Percentiles rank a stretch among this genome's conserved stretches.
phyloP scores from a whole-genome alignment of 345 rosid genomes.

The Boechera divaricarpa region DNA sequence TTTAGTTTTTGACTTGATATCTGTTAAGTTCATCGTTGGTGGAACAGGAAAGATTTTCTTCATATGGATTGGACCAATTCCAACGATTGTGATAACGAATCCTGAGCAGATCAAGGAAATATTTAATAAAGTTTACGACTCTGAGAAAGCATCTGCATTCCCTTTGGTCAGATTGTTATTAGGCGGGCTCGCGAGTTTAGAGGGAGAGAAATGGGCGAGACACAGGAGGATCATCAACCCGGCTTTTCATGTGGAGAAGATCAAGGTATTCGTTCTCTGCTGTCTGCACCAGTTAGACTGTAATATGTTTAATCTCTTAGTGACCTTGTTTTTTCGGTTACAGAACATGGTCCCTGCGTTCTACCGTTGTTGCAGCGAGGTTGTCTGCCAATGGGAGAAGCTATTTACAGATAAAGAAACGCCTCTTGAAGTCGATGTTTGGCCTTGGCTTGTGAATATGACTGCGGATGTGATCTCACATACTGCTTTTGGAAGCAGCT shows the following conservation, averaged over 20 bases:
- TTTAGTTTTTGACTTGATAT: conserved; percentile 8
- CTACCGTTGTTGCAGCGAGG: conserved; percentile 42
- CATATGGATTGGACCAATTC: conserved; percentile 53
- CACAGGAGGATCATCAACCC: conserved; percentile 60
- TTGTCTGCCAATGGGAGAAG: conserved; percentile 42
- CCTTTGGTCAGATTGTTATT: conserved; percentile 44
- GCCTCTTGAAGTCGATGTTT: conserved; percentile 45
- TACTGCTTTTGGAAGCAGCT: conserved; percentile 53
- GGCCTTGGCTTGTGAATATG: conserved; percentile 50
- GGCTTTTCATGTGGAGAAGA: conserved; percentile 57
- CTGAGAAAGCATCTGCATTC: conserved; percentile 40
- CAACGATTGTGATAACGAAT: conserved; percentile 47
- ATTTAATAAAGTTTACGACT: conserved; percentile 45
- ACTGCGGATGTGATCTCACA: conserved; percentile 52
- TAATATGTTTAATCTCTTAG: background rate
- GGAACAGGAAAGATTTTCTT: conserved; percentile 53
- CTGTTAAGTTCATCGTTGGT: conserved; percentile 7
- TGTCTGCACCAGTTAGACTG: conserved; percentile 11
- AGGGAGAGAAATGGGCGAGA: conserved; percentile 57
- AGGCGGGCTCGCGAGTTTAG: conserved; percentile 43
- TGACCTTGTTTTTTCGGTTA: background rate
- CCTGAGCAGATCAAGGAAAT: conserved; percentile 53
- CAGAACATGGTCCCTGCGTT: conserved; percentile 51
- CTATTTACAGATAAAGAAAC: conserved; percentile 36
- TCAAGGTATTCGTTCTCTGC: conserved; percentile 47